These are phyloP conservation scores for Candida quercuum DNA, from an alignment of 805 yeast genomes.

Conservation along the genomic window DNA sequence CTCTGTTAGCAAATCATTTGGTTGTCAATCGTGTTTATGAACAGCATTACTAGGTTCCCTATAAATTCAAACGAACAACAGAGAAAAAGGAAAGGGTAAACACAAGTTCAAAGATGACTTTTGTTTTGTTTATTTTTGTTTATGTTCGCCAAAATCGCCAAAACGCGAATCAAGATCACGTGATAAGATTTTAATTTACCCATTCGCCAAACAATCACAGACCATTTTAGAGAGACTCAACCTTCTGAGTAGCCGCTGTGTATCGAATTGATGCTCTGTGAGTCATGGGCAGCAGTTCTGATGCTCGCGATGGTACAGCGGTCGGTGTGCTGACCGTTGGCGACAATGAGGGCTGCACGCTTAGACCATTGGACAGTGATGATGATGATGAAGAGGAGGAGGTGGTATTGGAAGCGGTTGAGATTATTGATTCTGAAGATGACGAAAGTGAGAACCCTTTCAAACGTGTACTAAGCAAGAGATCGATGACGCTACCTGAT, in stretches of 20 bases:
- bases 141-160: background rate
- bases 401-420: slow-evolving; percentile 7
- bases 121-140: background rate
- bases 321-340: background rate
- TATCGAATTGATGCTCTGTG: background rate
- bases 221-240: too few relatives aligned
- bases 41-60: background rate
- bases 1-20: too few relatives aligned
- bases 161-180: background rate
- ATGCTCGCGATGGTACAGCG: background rate
- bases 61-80: background rate
- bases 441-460: slow-evolving; percentile 15
- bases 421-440: slow-evolving; percentile 18
- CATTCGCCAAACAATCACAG: background rate
- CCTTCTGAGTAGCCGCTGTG: too few relatives aligned
- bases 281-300: background rate
- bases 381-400: background rate
- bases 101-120: background rate
- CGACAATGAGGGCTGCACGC: background rate
- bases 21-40: background rate
- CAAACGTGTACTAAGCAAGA: slow-evolving; percentile 1
- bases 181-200: background rate
- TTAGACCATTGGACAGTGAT: background rate
- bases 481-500: slow-evolving; percentile 1
- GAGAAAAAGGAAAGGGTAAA: background rate